Evolutionary conservation across 2,329 filamentous ascomycete genomes (phyloP), one percentile per base, ranked within the genome.

Genomic region (Decorospora gaudefroyi): DNA sequence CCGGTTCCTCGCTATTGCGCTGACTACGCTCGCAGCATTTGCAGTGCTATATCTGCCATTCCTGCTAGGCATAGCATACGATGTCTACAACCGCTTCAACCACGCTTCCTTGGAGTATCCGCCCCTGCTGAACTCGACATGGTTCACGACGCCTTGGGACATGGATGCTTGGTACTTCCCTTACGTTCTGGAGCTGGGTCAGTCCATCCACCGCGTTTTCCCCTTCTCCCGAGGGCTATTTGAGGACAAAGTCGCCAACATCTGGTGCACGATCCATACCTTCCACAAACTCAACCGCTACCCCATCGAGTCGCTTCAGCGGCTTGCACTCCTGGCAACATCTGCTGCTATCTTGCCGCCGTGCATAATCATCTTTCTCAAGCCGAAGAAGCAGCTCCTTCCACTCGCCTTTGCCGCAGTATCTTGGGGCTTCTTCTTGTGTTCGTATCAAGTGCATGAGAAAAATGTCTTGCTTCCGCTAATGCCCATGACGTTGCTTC

Each of bases 191-290:
- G 90, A 96, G 68, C 62, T 95, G 23, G 77, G 85, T 0, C 95
- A 99, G 71, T 82, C 90, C 59, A 73, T 96, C 8, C 89, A 96
- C 68, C 86, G 93, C n/a, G 81, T 97, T 44, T 97, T 99, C 62
- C 93, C 95, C 1, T 96, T 99, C 65, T 84, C 91, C 1, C 84
- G 93, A n/a, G 93, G 93, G 3, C 75, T 99, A 5, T 99, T 97
- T 62, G 95, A 99, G 73, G 93, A 97, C 75, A 99, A 99, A 72
- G 95, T 99, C 13, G 93, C 93, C 63, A 99, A 99, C 67, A 87
- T 96, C 62, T 99, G 93, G 93, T 99, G 93, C 67, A 86, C 90
- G 4, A 78, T 92, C 42, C 95, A 97, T 67, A 86, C 93, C 1
- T 78, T 95, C 42, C 78, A 96, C 74, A 99, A 99, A 73, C 81